A percentile compares a stretch with the other conserved stretches of the same genome.
Evolutionary conservation across 768 basidiomycete genomes (phyloP).

Genomic region (Podaxis rugospora): DNA sequence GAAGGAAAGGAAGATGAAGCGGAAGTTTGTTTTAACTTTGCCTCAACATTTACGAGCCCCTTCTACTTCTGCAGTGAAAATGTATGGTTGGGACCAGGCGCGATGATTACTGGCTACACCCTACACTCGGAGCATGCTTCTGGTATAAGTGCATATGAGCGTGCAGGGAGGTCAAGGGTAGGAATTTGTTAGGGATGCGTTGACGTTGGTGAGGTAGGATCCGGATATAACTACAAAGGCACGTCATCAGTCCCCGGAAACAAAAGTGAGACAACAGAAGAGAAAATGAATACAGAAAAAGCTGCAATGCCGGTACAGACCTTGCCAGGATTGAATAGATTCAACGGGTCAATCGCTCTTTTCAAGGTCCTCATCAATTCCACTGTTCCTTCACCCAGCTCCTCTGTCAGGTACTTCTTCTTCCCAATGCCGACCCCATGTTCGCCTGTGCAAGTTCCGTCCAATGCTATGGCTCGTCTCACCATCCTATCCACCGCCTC

Average conservation of each 20-base stretch:
- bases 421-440: slow-evolving; percentile 90
- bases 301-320: slow-evolving; percentile 23
- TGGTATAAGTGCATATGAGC: too few species aligned
- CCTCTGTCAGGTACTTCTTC: slow-evolving; percentile 71
- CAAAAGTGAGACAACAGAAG: too few species aligned
- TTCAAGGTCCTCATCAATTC: slow-evolving; percentile 84
- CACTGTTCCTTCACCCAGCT: slow-evolving; percentile 81
- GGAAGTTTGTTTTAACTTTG: too few species aligned
- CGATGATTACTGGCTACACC: too few species aligned
- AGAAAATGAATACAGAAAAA: neutral
- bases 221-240: neutral
- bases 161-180: too few species aligned
- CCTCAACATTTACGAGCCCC: too few species aligned
- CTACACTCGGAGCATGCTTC: too few species aligned
- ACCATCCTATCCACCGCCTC: slow-evolving; percentile 59
- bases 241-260: neutral
- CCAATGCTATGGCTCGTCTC: slow-evolving; percentile 59
- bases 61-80: too few species aligned
- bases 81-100: too few species aligned
- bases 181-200: too few species aligned
- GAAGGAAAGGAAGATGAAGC: too few species aligned
- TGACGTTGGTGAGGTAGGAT: neutral
- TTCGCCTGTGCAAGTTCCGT: slow-evolving; percentile 82
- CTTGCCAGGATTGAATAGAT: slow-evolving; percentile 85
- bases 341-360: slow-evolving; percentile 63